A percentile compares a stretch with the other conserved stretches of the same genome.
phyloP scores from a whole-genome alignment of 192 early-diverging fungal species.

The Umbelopsis sp. region DNA sequence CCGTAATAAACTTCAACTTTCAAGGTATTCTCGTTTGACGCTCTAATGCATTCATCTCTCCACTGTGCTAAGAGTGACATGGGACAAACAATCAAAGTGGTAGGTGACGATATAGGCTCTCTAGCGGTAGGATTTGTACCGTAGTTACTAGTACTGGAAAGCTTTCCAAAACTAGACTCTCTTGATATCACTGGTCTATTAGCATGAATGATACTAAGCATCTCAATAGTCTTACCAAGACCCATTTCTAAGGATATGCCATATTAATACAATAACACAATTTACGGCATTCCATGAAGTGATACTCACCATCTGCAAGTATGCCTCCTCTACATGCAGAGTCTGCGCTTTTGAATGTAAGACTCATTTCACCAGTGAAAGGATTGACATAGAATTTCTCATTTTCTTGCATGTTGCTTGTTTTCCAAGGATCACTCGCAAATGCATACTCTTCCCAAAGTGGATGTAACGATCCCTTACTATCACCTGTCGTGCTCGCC shows the following conservation, averaged over 20 bases:
- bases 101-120: slow-evolving; percentile 36
- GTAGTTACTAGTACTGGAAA: slow-evolving; percentile 22
- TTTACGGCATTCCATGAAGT: background rate
- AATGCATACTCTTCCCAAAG: slow-evolving; percentile 59
- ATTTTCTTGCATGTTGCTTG: slow-evolving; percentile 22
- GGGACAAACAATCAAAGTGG: slow-evolving; percentile 56
- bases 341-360: slow-evolving; percentile 50
- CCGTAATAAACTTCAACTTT: slow-evolving; percentile 55
- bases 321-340: slow-evolving; percentile 55
- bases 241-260: slow-evolving; percentile 47
- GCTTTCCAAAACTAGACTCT: slow-evolving; percentile 26
- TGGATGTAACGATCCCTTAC: slow-evolving; percentile 51
- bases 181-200: slow-evolving; percentile 30
- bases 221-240: slow-evolving; percentile 63
- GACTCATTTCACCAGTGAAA: slow-evolving; percentile 47
- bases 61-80: slow-evolving; percentile 59
- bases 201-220: slow-evolving; percentile 55
- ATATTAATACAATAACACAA: background rate
- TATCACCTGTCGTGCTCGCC: background rate
- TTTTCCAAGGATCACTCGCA: slow-evolving; percentile 29
- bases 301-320: slow-evolving; percentile 50
- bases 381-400: slow-evolving; percentile 50
- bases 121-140: slow-evolving; percentile 13
- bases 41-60: slow-evolving; percentile 52
- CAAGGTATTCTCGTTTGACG: slow-evolving; percentile 39